Percentiles rank a stretch among this genome's conserved stretches.
Evolutionary conservation across 495 filamentous ascomycete genomes (phyloP).

Genomic region (Neohortaea acidophila): DNA sequence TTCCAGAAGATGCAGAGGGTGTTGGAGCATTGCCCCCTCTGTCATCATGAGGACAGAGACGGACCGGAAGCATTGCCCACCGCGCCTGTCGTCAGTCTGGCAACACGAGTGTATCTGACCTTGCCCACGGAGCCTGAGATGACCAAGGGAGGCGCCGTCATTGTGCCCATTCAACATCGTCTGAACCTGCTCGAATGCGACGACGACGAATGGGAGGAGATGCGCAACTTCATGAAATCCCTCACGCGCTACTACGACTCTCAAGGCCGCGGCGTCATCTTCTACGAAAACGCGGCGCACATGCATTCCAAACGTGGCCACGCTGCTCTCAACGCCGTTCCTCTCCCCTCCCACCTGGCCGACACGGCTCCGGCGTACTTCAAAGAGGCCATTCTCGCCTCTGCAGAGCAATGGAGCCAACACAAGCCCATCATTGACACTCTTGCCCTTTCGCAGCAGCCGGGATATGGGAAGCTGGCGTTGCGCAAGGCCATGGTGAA

Average conservation of each 20-base stretch:
- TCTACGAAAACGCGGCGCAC: conserved; percentile 91
- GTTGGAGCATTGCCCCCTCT: conserved; percentile 77
- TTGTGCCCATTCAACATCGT: conserved; percentile 79
- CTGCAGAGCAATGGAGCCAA: conserved; percentile 88
- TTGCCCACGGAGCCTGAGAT: conserved; percentile 84
- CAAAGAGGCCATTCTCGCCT: conserved; percentile 74
- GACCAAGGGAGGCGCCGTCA: conserved; percentile 64
- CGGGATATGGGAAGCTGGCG: conserved; percentile 55
- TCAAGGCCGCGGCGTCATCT: conserved; percentile 78
- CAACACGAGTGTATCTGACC: conserved; percentile 73
- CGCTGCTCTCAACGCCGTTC: conserved; percentile 72
- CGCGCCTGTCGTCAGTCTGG: conserved; percentile 80
- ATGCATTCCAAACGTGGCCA: conserved; percentile 57
- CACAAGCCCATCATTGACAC: conserved; percentile 92
- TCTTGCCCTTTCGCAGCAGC: conserved; percentile 37
- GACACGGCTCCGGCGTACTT: conserved; percentile 91
- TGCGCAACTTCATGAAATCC: conserved; percentile 97
- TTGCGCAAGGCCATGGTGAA: conserved; percentile 75
- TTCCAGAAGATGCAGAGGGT: conserved; percentile 83
- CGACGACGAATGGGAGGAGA: conserved; percentile 98
- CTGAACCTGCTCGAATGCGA: conserved; percentile 90
- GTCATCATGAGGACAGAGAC: conserved; percentile 64
- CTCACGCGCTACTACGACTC: conserved; percentile 85
- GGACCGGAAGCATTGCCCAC: conserved; percentile 48
- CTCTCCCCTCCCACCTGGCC: conserved; percentile 72